phyloP scores from a whole-genome alignment of 2,329 filamentous ascomycete genomes.

The Fusarium ramigenum region DNA sequence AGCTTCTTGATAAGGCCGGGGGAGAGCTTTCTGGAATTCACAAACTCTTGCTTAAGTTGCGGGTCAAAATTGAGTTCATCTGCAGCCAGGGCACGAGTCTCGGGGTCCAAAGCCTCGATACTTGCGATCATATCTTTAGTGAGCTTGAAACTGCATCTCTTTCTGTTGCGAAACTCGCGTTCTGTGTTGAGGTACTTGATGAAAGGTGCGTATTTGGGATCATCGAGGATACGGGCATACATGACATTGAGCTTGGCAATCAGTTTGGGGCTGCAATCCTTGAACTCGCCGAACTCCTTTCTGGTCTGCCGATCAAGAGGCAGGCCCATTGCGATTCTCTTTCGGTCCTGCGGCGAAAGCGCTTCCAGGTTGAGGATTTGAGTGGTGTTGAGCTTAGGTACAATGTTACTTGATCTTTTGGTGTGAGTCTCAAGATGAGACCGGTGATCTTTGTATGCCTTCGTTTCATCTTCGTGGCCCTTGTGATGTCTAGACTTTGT shows the following conservation, averaged over 20 bases:
- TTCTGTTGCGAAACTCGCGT: neutral
- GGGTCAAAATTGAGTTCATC: neutral
- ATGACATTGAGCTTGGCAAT: slow-evolving; percentile 15
- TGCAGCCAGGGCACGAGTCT: neutral
- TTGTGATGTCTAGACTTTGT: neutral
- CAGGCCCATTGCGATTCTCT: neutral
- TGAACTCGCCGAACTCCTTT: neutral
- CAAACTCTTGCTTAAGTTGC: neutral
- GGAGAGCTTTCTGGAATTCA: neutral
- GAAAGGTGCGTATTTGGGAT: neutral
- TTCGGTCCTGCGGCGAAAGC: neutral
- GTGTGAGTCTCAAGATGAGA: neutral
- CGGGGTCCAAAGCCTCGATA: neutral
- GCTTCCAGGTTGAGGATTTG: slow-evolving; percentile 11
- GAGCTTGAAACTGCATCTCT: neutral
- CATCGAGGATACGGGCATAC: neutral
- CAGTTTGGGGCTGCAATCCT: neutral
- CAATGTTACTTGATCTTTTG: neutral
- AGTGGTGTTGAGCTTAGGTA: neutral
- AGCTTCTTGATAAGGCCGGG: neutral
- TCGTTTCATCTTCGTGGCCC: neutral
- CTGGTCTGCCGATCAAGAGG: neutral
- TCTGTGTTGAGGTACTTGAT: neutral
- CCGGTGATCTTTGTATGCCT: neutral
- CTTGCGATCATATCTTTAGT: neutral